Base-by-base conservation (phyloP, 2,329 filamentous ascomycete genomes). In the Fusarium poae region DNA sequence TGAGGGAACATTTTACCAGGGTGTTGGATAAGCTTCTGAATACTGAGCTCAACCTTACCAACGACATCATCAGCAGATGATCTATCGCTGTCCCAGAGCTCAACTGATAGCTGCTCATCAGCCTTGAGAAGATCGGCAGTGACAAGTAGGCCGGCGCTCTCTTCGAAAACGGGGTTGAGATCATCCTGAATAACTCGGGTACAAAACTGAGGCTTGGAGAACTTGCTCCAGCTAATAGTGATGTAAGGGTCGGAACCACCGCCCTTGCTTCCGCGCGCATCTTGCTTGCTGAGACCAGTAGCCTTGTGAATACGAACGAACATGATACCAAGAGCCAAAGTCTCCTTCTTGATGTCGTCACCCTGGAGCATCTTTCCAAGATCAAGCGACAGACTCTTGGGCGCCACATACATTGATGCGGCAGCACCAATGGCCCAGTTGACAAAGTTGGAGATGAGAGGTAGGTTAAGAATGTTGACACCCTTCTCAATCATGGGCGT, bases 151-250 rank as follows among this genome's bases (percentile, higher is more conserved):
- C 93, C 94, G 43, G 92, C 90, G 3, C 89, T 92, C 80, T 98
- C 96, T 74, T 96, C 92, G 83, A 97, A 98, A 6, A 97, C 85
- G 0, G 96, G 96, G 75, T 98, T 97, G 56, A 97, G 85, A 71
- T 97, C 92, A 75, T 98, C 95, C 53, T 95, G 93, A 68, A 98
- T 97, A 52, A 98, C 94, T 48, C 96, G 90, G 2, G 96, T 98
- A 79, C 94, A 97, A 80, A 97, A 98, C 88, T 97, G 97, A 3
- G 95, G 95, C 81, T 99, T 99, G 58, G 92, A 92, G 73, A 97
- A 98, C 79, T 98, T 97, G 74, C 93, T 97, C 83, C 97, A 98
- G 40, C 92, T 91, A 35, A 98, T 86, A 32, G 95, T 97, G 77
- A 98, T 97, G 78, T 98, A 98, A 0, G 95, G 94, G 72, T 99